Evolutionary conservation across 176 grass and related monocot genomes (phyloP), one percentile per base, ranked within the genome.

Genomic region (Triticum dicoccoides): DNA sequence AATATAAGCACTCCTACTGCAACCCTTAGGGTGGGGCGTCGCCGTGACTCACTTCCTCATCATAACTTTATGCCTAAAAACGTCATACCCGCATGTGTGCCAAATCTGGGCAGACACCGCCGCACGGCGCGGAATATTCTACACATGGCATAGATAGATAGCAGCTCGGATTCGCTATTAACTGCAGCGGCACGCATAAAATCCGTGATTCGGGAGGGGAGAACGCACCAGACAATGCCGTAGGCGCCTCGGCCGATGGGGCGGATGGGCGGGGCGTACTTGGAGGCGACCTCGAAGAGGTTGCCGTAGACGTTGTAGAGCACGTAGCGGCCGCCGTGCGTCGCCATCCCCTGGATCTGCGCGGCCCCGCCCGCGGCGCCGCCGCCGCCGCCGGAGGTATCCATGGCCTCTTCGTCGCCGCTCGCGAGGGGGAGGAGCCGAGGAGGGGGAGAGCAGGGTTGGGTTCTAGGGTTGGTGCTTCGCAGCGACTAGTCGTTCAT

Each of bases 221-320:
- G 11, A 76, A 83, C 95, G 89, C 83, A 98, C 95, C 95, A 98
- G 82, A 98, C 93, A 93, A 98, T 95, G 88, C 95, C 95, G 83
- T 98, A 98, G 86, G 95, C 93, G 72, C 95, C 95, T 42, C 93
- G 87, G 69, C 95, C 95, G 81, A 98, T 85, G 67, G 95, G 93
- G 42, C 95, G 95, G 75, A 98, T 87, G 63, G 95, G 95, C 23
- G 93, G 95, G 35, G 80, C 69, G 81, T 98, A 98, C 91, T 98
- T 95, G 80, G 93, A 64, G 73, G 93, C 80, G 45, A 98, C 93
- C 91, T 98, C 96, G 83, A 98, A 98, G 69, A 90, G 69, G 78
- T 95, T 93, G 0, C 96, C 96, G 81, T 98, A 95, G 32, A 95
- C 87, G 89, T 98, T 98, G 86, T 98, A 95, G 15, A 87, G 89